Evolutionary conservation across 164 flowering plant species (phyloP).

Genomic region (Cinnamomum micranthum): DNA sequence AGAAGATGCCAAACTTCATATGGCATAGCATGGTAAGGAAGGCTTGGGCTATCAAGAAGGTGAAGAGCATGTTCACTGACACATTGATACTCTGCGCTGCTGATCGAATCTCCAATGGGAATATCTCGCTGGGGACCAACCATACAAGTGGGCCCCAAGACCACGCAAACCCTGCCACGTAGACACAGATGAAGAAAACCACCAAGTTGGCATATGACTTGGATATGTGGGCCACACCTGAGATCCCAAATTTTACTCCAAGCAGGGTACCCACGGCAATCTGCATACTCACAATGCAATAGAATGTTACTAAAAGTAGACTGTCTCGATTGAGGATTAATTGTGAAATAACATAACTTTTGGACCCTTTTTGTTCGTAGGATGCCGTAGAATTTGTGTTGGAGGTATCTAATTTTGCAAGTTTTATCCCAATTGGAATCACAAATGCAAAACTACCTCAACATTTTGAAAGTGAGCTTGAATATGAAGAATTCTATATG

Average conservation of each 20-base stretch:
- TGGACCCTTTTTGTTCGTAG: no score
- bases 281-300: conserved; percentile 21
- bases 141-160: conserved; percentile 95
- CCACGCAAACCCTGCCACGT: conserved; percentile 83
- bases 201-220: conserved; percentile 65
- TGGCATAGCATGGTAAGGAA: conserved; percentile 79
- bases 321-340: no score
- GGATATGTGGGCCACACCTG: conserved; percentile 52
- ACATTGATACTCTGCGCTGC: conserved; percentile 83
- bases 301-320: no score
- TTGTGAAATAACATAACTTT: no score
- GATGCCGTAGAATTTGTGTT: no score
- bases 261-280: conserved; percentile 47
- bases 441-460: no score
- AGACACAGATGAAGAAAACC: conserved; percentile 69
- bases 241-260: conserved; percentile 53
- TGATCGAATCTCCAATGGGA: conserved; percentile 82
- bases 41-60: conserved; percentile 67
- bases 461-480: no score
- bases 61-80: conserved; percentile 83
- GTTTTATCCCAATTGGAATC: no score
- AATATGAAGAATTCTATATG: no score
- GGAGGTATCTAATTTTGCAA: no score
- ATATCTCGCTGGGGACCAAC: conserved; percentile 85
- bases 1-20: conserved; percentile 76